Evolutionary conservation across 1,139 yeast genomes (phyloP).

Genomic region (Kazachstania sp.): DNA sequence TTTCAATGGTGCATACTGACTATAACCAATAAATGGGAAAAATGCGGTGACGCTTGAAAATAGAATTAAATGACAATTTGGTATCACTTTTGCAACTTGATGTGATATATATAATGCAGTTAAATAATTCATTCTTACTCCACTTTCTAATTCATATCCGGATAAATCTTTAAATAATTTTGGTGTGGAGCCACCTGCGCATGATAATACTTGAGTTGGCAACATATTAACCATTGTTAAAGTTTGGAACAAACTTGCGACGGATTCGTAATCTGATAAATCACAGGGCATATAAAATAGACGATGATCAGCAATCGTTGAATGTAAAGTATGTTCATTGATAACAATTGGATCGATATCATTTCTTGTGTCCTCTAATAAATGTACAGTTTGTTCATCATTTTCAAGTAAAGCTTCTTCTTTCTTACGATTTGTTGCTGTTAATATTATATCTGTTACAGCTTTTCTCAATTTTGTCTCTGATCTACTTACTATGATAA

Average conservation of each 20-base stretch:
- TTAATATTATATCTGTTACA: constrained; percentile 35
- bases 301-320: constrained; percentile 22
- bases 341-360: constrained; percentile 2
- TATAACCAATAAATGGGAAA: constrained; percentile 85
- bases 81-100: constrained; percentile 35
- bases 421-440: neutral
- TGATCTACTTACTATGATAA: constrained; percentile 70
- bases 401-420: neutral
- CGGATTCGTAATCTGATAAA: constrained; percentile 47
- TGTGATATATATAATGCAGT: constrained; percentile 70
- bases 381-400: neutral
- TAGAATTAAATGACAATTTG: constrained; percentile 47
- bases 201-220: constrained; percentile 72
- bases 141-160: constrained; percentile 47
- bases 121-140: constrained; percentile 61
- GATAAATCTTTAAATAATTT: constrained; percentile 67
- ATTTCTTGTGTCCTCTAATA: neutral
- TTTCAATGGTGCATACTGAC: constrained; percentile 84
- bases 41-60: constrained; percentile 77
- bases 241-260: constrained; percentile 38
- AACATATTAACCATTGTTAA: constrained; percentile 19
- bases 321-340: constrained; percentile 2
- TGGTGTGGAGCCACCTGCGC: constrained; percentile 84
- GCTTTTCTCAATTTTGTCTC: constrained; percentile 45
- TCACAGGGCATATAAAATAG: constrained; percentile 55